Evolutionary conservation across 2,329 filamentous ascomycete genomes (phyloP).

Genomic region (Colletotrichum somersetense): DNA sequence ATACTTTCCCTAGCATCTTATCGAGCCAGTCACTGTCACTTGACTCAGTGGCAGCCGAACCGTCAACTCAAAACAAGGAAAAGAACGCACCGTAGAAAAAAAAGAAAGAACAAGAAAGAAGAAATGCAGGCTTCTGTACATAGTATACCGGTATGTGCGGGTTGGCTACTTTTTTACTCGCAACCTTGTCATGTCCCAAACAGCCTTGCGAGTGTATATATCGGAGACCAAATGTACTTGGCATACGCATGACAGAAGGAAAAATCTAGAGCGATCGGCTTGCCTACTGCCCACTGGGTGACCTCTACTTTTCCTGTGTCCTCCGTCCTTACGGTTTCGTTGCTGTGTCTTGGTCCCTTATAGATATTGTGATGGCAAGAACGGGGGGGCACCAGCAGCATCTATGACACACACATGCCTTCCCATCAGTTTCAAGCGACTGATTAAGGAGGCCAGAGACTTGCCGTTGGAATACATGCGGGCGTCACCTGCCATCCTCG

Average conservation of each 20-base stretch:
- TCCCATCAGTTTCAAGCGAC: background rate
- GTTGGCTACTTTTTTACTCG: background rate
- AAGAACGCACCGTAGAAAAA: background rate
- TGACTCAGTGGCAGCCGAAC: background rate
- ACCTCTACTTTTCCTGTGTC: background rate
- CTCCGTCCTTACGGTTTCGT: too few species aligned
- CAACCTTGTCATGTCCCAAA: background rate
- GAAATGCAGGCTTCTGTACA: background rate
- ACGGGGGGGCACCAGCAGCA: background rate
- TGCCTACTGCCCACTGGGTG: background rate
- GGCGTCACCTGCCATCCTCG: background rate
- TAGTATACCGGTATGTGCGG: background rate
- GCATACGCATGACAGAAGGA: background rate
- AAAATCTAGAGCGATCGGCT: background rate
- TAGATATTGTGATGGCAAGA: background rate
- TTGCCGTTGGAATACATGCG: too few species aligned
- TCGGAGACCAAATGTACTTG: too few species aligned
- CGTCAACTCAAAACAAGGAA: background rate
- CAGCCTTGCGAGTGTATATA: too few species aligned
- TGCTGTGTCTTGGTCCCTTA: background rate
- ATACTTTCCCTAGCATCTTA: slow-evolving; percentile 8
- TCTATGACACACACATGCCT: background rate
- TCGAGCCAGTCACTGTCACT: background rate
- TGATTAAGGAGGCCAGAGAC: background rate
- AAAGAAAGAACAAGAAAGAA: background rate